Evolutionary conservation across 768 basidiomycete species (phyloP).

Genomic region (Rhizopogon roseolus): DNA sequence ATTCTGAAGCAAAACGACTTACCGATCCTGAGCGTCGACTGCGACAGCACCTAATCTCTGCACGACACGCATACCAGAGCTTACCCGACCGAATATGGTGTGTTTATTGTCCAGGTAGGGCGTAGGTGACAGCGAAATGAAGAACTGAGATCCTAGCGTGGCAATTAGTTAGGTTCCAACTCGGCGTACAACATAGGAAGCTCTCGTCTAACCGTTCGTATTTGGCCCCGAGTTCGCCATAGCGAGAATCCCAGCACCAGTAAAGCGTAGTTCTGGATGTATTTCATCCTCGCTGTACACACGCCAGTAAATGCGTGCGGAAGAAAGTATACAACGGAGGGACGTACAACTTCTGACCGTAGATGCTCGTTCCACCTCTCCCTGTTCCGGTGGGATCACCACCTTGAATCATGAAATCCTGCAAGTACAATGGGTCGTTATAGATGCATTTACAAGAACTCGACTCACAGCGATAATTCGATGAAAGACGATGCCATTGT

Average conservation of each 20-base stretch:
- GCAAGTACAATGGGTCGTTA: not conserved
- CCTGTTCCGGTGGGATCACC: slow-evolving; percentile 97
- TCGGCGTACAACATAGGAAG: slow-evolving; percentile 13
- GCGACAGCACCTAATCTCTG: slow-evolving; percentile 89
- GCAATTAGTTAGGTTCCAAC: slow-evolving; percentile 14
- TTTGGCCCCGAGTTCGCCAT: slow-evolving; percentile 99
- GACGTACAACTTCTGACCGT: slow-evolving; percentile 81
- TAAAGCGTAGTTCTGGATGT: slow-evolving; percentile 86
- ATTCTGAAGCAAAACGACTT: slow-evolving; percentile 19
- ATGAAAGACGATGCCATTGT: slow-evolving; percentile 87
- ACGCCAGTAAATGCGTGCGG: not conserved
- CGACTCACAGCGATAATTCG: slow-evolving; percentile 76
- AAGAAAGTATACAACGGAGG: not conserved
- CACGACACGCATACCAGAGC: slow-evolving; percentile 86
- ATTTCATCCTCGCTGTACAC: slow-evolving; percentile 81
- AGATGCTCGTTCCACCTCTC: slow-evolving; percentile 84
- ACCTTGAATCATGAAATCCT: slow-evolving; percentile 98
- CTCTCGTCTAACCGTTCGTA: slow-evolving; percentile 56
- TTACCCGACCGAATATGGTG: slow-evolving; percentile 89
- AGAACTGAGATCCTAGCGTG: slow-evolving; percentile 85
- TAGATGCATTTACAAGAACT: not conserved
- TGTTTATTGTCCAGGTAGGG: slow-evolving; percentile 83
- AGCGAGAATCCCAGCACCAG: slow-evolving; percentile 92
- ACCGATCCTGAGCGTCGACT: slow-evolving; percentile 87
- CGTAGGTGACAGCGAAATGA: slow-evolving; percentile 80